phyloP scores from a whole-genome alignment of 2,329 filamentous ascomycete genomes.

The Aspergillus carbonarius region DNA sequence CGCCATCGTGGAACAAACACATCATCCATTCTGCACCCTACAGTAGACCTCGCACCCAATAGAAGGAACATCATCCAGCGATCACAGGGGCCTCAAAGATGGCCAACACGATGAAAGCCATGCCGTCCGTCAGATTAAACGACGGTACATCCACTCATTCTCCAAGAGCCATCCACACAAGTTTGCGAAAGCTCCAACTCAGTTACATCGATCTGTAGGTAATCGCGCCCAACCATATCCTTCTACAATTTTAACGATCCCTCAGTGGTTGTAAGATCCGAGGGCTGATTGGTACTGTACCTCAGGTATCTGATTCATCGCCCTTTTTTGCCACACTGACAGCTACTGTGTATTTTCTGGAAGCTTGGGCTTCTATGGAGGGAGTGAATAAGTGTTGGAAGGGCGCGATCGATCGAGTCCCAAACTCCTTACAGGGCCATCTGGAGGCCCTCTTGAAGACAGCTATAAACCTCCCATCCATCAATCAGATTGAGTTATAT shows the following conservation, averaged over 20 bases:
- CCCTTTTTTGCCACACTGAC: constrained; percentile 59
- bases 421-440: constrained; percentile 58
- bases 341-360: too few relatives aligned
- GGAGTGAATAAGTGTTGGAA: constrained; percentile 55
- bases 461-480: constrained; percentile 41
- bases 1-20: too few relatives aligned
- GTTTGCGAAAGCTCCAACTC: constrained; percentile 59
- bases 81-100: not conserved
- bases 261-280: not conserved
- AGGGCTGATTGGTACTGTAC: not conserved
- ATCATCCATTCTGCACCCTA: too few relatives aligned
- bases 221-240: not conserved
- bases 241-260: not conserved
- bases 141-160: constrained; percentile 57
- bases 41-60: too few relatives aligned
- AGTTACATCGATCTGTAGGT: constrained; percentile 62
- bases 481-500: constrained; percentile 41
- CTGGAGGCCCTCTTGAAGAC: constrained; percentile 53
- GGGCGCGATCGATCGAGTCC: constrained; percentile 62
- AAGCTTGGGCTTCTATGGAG: constrained; percentile 62
- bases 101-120: not conserved
- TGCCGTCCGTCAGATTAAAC: constrained; percentile 50
- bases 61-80: too few relatives aligned
- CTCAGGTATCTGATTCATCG: constrained; percentile 60
- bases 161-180: constrained; percentile 55